Conservation (phyloP, 23 red algal genomes). For the Agarophyton chilense region DNA sequence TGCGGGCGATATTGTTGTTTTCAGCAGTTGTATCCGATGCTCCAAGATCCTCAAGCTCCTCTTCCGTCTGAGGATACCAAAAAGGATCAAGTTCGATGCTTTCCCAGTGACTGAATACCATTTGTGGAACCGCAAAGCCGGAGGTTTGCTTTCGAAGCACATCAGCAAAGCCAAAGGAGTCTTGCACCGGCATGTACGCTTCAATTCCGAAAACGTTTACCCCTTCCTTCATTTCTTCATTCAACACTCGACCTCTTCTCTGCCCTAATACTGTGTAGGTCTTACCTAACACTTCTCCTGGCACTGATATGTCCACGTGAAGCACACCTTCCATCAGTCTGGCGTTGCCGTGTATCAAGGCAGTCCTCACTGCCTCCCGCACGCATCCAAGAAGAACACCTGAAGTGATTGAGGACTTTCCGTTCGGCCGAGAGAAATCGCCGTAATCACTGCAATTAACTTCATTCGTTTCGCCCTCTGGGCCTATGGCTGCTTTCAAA, state of each 20-base stretch:
- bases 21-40: constrained; percentile 78
- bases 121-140: constrained; percentile 85
- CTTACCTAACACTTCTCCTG: constrained; percentile 76
- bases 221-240: constrained; percentile 88
- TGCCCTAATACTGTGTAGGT: constrained; percentile 86
- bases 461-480: neutral
- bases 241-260: constrained; percentile 77
- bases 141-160: constrained; percentile 84
- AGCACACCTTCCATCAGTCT: constrained; percentile 86
- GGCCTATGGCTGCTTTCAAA: neutral
- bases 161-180: constrained; percentile 93
- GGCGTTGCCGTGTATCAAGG: constrained; percentile 71
- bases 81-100: constrained; percentile 88
- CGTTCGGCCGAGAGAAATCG: constrained; percentile 1
- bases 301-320: constrained; percentile 80
- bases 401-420: neutral
- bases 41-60: constrained; percentile 90
- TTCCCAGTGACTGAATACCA: constrained; percentile 91
- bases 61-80: constrained; percentile 90
- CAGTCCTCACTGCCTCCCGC: constrained; percentile 70
- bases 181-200: constrained; percentile 83
- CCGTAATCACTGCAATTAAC: neutral
- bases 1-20: constrained; percentile 91
- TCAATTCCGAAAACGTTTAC: constrained; percentile 82
- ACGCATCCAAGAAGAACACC: constrained; percentile 67